Conservation (phyloP, 768 basidiomycete species). For the Pleurotus salmoneostramineus region DNA sequence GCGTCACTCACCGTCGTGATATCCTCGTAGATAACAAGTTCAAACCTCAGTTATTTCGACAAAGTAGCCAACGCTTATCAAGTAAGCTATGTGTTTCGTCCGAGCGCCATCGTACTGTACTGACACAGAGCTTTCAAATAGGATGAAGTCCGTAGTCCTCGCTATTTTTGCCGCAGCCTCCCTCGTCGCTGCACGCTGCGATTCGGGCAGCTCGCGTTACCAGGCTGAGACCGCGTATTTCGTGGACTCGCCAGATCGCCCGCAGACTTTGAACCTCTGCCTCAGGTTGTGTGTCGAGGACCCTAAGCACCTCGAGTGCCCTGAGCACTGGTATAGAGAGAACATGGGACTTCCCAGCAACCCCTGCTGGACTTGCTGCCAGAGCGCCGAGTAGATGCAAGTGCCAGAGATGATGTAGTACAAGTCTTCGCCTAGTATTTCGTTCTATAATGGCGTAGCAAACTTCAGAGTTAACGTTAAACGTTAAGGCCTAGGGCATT, state of each 20-base stretch:
- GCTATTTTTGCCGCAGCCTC: not conserved
- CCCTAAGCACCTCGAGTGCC: not conserved
- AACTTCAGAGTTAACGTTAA: too few relatives aligned
- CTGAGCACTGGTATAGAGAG: slow-evolving; percentile 5
- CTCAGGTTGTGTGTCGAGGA: not conserved
- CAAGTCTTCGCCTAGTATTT: too few relatives aligned
- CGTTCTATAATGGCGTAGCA: too few relatives aligned
- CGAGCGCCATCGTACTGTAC: not conserved
- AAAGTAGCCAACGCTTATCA: not conserved
- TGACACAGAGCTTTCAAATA: not conserved
- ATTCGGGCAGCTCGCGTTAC: not conserved
- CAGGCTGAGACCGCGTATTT: not conserved
- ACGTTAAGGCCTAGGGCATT: too few relatives aligned
- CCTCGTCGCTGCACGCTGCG: not conserved
- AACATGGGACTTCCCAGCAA: not conserved
- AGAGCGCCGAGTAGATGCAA: not conserved
- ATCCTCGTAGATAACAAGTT: too few relatives aligned
- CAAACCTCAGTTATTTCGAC: not conserved
- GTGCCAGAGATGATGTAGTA: not conserved
- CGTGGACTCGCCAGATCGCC: not conserved
- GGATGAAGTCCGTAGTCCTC: not conserved
- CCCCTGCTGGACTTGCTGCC: slow-evolving; percentile 3
- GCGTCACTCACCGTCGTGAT: too few relatives aligned
- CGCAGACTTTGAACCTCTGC: not conserved
- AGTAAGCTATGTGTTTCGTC: not conserved